phyloP scores from a whole-genome alignment of 768 basidiomycete genomes.

The Tricholoma sp. region DNA sequence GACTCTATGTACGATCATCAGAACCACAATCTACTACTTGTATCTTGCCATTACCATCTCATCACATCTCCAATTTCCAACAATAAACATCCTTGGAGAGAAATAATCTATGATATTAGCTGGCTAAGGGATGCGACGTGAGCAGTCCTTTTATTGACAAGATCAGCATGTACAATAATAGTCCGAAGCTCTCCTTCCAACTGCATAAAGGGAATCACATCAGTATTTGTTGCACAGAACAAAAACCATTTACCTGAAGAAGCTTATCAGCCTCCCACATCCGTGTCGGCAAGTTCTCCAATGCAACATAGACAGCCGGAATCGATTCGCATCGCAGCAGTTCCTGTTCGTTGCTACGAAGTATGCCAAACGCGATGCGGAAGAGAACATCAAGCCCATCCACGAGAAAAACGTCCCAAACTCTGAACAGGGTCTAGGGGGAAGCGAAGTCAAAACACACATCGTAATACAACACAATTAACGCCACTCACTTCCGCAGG shows the following conservation, averaged over 20 bases:
- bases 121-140: slow-evolving; percentile 44
- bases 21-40: too few species aligned
- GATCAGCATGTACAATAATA: slow-evolving; percentile 47
- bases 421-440: slow-evolving; percentile 79
- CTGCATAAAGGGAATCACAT: slow-evolving; percentile 24
- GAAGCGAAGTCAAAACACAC: slow-evolving; percentile 2
- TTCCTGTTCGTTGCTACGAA: slow-evolving; percentile 80
- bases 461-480: not conserved
- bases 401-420: slow-evolving; percentile 95
- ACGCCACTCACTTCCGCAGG: slow-evolving; percentile 77
- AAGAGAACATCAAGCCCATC: slow-evolving; percentile 91
- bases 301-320: slow-evolving; percentile 81
- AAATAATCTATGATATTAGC: slow-evolving; percentile 28
- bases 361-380: slow-evolving; percentile 82
- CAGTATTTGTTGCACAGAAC: not conserved
- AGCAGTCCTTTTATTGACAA: slow-evolving; percentile 46
- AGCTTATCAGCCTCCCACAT: slow-evolving; percentile 94
- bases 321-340: slow-evolving; percentile 81
- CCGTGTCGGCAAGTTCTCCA: slow-evolving; percentile 86
- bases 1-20: too few species aligned
- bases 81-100: too few species aligned
- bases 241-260: slow-evolving; percentile 59
- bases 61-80: too few species aligned
- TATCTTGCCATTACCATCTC: too few species aligned
- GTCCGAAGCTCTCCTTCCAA: slow-evolving; percentile 53